Evolutionary conservation across 306 rosid genomes (phyloP), one percentile per base, ranked within the genome.

Genomic region (Erythrophleum fordii): DNA sequence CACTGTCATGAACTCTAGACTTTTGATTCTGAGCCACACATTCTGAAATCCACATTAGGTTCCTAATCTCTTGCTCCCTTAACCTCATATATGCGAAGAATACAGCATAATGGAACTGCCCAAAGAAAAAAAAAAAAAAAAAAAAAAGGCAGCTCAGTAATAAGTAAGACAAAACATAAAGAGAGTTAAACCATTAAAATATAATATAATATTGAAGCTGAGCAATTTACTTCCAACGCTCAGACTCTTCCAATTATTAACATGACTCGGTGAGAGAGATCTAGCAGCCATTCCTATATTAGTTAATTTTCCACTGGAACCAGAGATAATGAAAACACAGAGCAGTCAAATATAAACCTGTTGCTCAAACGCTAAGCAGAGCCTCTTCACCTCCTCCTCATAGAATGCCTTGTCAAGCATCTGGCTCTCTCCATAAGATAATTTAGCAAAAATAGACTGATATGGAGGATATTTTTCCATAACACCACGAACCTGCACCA

Each of bases 331-430:
- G 11, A 34, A 77, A 23, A n/a, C 41, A 4, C 8, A 53, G 12
- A 80, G 64, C 10, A 42, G 78, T 59, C 6, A 59, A 37, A 65
- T 20, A 70, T 67, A 62, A 42, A 92, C 99, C 97, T 95, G 99
- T 87, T 95, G 99, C 87, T 95, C 98, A 83, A 91, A 95, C 46
- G 99, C 90, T 80, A 95, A 77, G 87, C 99, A 95, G 71, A 89
- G 98, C 88, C 97, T 90, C 86, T 95, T 95, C 89, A 95, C 99
- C 86, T 95, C 99, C 92, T 95, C 99, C 89, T 95, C 99, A 55
- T 95, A 95, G 93, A 95, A 95, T 81, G 99, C 96, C 91, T 93
- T 95, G 88, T 95, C 99, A 71, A 95, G 98, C 98, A 91, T 89
- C 87, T 95, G 97, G 75, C 98, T 95, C 84, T 95, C 98, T 42